Conservation (phyloP, 2,329 filamentous ascomycete species). For the Nannizzia gypsea region DNA sequence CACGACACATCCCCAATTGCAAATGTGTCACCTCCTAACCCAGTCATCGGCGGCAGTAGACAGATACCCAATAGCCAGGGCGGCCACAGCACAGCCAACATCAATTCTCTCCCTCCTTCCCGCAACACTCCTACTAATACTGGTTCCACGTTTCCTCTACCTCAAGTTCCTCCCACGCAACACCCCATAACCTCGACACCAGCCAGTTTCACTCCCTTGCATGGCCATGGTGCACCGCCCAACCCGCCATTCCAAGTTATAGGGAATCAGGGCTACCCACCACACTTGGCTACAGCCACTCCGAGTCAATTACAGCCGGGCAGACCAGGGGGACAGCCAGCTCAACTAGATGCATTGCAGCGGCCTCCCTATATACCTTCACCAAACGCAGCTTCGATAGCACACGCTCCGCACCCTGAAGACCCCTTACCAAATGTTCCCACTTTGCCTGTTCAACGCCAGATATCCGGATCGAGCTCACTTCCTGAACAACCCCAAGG, state of each 20-base stretch:
- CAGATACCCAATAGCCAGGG: neutral
- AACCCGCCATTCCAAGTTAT: neutral
- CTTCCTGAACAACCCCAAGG: slow-evolving; percentile 11
- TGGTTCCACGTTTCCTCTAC: neutral
- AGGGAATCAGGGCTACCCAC: neutral
- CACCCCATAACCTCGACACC: neutral
- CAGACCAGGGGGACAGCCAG: neutral
- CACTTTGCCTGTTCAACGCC: neutral
- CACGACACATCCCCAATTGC: neutral
- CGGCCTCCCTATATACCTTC: neutral
- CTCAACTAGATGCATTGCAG: neutral
- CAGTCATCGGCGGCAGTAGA: neutral
- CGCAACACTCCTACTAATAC: neutral
- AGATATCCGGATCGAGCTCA: slow-evolving; percentile 9
- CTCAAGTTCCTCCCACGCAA: neutral
- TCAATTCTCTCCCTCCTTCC: neutral
- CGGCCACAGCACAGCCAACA: neutral
- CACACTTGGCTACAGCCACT: neutral
- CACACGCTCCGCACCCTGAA: neutral
- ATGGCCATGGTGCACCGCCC: neutral
- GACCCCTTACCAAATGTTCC: neutral
- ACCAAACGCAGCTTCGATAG: neutral
- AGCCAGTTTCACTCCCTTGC: neutral
- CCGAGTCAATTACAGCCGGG: neutral
- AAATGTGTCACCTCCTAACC: neutral